Evolutionary conservation across 768 basidiomycete species (phyloP), one percentile per base, ranked within the genome.

Genomic region (Trametes gibbosa): DNA sequence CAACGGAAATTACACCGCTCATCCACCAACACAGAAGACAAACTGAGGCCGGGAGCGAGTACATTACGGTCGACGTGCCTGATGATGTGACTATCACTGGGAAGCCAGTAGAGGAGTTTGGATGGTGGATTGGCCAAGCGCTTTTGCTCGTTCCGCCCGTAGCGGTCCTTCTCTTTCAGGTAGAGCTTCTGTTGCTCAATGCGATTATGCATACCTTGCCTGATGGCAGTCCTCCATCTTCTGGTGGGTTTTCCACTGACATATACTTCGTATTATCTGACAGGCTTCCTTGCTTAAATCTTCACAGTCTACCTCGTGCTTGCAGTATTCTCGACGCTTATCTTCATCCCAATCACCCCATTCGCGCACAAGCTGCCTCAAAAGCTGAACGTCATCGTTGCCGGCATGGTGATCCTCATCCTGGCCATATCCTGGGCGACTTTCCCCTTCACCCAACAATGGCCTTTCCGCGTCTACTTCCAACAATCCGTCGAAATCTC

Each of bases 381-480:
- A 27, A 68, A 56, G 56, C 65, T 82, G 27, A 75, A 75, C 6
- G 12, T 72, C 17, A 35, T 74, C 35, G 66, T 77, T 9, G 54
- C 82, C 23, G 35, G 76, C 9, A 41, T 82, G 6, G 79, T 85
- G 62, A 48, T 80, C 12, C 39, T 77, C 9, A 74, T 78, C 14
- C 43, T 70, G 7, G 56, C 58, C 3, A 37, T 66, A 5, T 51
- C 59, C 6, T 70, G 68, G 59, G 80, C 79, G 0, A 52, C 73
- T 13, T 84, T 78, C 64, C 90, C 90, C 0, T 92, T 92, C 75
- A 80, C 81, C 16, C 71, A 76, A 40, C 69, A 79, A 21, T 70
- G 80, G 5, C 89, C 89, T 0, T 72, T 91, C 66, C 90, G 89
- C 62, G 72, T 90, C 0, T 89, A 78, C 71, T 92, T 91, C 77